These are phyloP conservation scores for Phytopythium boreale DNA, from an alignment of 352 stramenopile genomes.

Conservation along the genomic window DNA sequence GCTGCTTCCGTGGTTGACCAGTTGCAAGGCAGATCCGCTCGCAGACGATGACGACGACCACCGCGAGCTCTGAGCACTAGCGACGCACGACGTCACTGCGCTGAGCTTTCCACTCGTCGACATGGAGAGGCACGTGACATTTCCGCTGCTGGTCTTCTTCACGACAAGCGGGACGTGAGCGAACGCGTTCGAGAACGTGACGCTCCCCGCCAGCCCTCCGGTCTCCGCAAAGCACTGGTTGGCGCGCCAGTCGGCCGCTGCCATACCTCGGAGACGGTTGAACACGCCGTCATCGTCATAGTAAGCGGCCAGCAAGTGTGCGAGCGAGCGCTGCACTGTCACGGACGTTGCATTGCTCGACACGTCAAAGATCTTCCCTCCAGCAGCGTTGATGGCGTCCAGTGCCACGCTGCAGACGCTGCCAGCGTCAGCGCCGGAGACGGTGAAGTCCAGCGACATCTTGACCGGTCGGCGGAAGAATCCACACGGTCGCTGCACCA, in stretches of 20 bases:
- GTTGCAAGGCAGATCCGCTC: neutral
- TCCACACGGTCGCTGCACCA: slow-evolving; percentile 22
- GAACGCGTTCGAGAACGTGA: slow-evolving; percentile 1
- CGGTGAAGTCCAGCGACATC: slow-evolving; percentile 29
- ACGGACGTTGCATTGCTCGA: slow-evolving; percentile 5
- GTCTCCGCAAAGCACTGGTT: slow-evolving; percentile 36
- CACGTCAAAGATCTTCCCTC: slow-evolving; percentile 1
- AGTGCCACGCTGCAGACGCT: slow-evolving; percentile 1
- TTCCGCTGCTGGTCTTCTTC: neutral
- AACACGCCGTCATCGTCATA: slow-evolving; percentile 18
- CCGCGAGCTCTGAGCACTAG: neutral
- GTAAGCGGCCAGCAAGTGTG: slow-evolving; percentile 20
- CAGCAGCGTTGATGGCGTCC: neutral
- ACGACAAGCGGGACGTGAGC: neutral
- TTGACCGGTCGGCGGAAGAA: slow-evolving; percentile 32
- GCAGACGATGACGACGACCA: neutral
- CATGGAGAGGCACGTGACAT: neutral
- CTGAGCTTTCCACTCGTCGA: neutral
- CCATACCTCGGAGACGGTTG: slow-evolving; percentile 28
- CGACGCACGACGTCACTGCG: neutral
- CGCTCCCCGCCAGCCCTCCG: neutral
- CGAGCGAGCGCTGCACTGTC: slow-evolving; percentile 23
- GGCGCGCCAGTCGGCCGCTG: slow-evolving; percentile 18
- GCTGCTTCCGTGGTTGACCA: neutral
- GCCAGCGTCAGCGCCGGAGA: slow-evolving; percentile 14